Evolutionary conservation across 108 stramenopile species (phyloP).

Genomic region (Parmales sp.): DNA sequence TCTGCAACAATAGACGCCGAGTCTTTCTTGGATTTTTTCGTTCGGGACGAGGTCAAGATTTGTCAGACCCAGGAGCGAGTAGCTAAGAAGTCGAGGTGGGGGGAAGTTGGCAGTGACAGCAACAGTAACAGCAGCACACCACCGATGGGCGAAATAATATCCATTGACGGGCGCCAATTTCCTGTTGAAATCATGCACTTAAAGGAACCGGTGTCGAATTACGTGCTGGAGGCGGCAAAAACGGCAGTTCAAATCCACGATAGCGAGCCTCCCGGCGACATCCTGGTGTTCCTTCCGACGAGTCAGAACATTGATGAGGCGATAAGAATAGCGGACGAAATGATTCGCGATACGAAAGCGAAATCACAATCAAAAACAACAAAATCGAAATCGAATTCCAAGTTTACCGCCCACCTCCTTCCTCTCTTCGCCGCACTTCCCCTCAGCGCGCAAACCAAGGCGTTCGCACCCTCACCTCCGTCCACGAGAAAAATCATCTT

Average conservation of each 20-base stretch:
- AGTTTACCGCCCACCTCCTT: conserved; percentile 27
- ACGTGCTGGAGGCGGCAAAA: conserved; percentile 62
- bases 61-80: neutral
- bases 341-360: neutral
- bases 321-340: conserved; percentile 57
- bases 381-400: neutral
- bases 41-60: conserved; percentile 24
- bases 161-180: conserved; percentile 25
- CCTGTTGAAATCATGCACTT: conserved; percentile 79
- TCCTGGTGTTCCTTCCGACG: conserved; percentile 86
- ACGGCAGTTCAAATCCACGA: conserved; percentile 61
- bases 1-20: conserved; percentile 94
- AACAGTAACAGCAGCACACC: too few species aligned
- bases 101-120: too few species aligned
- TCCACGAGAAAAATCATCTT: conserved; percentile 23
- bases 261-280: conserved; percentile 52
- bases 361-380: neutral
- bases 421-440: conserved; percentile 83
- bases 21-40: conserved; percentile 80
- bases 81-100: conserved; percentile 20
- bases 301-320: conserved; percentile 82
- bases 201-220: conserved; percentile 60
- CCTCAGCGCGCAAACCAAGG: conserved; percentile 50
- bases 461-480: conserved; percentile 47
- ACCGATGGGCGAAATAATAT: too few species aligned